Evolutionary conservation across 78 protist species (phyloP), one percentile per base, ranked within the genome.

Genomic region (Dictyostelium citrinum): DNA sequence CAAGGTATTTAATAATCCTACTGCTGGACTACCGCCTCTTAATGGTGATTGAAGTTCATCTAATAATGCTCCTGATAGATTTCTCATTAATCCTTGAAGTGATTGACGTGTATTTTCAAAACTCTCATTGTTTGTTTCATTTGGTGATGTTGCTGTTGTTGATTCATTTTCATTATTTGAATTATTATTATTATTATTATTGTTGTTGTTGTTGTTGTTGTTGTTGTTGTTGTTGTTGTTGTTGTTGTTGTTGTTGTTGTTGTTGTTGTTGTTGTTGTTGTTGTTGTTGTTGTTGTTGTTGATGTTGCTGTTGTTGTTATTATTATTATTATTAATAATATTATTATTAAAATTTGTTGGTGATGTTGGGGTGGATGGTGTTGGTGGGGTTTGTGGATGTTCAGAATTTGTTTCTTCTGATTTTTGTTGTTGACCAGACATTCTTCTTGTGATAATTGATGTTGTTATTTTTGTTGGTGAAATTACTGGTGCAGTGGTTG

Each of bases 61-160:
- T 37, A 88, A 35, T 20, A 88, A 49, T 33, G 84, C 79, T 22
- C 93, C 93, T 14, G 83, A 61, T 3, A 88, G 17, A 45, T 82
- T 82, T 78, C 85, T 58, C 93, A 88, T 88, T 33, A 88, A 46
- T 17, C 93, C 93, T 31, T 88, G 93, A 10, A 88, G 37, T 61
- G 93, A 20, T 55, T 71, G 43, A 24, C 31, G 39, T 46, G 37
- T 35, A 24, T 14, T 35, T 17, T 35, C 72, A 80, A 45, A 24
- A 55, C 37, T 58, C 16, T 80, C 46, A 33, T 16, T 11, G 3
- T 58, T 39, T 79, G 41, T 31, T 78, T 41, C 10, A 27, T 61
- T 35, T 55, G 46, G 3, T 51, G 60, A 45, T 72, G 78, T 11
- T 68, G 76, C 3, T 22, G 78, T 29, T 74, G 81, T 16, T 39